These are phyloP conservation scores for Sclerotinia glacialis DNA, from an alignment of 2,329 filamentous ascomycete genomes.

Conservation along the genomic window DNA sequence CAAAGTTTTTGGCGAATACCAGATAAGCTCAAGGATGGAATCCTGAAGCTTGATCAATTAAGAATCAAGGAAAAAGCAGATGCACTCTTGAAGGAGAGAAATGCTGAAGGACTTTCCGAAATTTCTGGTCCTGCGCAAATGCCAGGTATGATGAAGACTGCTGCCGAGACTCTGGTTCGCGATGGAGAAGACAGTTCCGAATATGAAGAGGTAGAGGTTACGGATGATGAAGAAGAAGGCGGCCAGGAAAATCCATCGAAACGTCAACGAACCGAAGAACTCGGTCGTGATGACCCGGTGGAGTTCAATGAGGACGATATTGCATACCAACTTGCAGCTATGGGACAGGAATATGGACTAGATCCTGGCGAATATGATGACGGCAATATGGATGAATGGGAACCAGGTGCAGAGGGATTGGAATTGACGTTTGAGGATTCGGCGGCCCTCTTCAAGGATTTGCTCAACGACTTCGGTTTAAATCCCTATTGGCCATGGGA, in stretches of 20 bases:
- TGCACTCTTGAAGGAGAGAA: conserved; percentile 31
- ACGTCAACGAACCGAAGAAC: conserved; percentile 48
- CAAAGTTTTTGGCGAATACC: conserved; percentile 96
- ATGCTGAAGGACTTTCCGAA: conserved; percentile 33
- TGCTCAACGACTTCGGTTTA: conserved; percentile 77
- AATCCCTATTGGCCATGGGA: conserved; percentile 93
- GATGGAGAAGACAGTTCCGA: conserved; percentile 61
- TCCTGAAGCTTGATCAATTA: conserved; percentile 69
- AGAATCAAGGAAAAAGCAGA: conserved; percentile 59
- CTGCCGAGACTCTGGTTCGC: conserved; percentile 35
- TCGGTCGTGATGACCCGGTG: conserved; percentile 48
- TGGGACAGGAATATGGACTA: conserved; percentile 81
- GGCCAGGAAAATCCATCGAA: conserved; percentile 49
- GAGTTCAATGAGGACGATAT: conserved; percentile 96
- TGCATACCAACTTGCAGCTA: conserved; percentile 82
- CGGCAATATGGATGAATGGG: conserved; percentile 58
- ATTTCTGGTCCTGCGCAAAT: conserved; percentile 33
- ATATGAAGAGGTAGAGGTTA: conserved; percentile 55
- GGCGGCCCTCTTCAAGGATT: conserved; percentile 73
- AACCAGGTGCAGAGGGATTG: conserved; percentile 69
- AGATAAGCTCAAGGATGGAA: conserved; percentile 76
- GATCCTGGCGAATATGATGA: conserved; percentile 75
- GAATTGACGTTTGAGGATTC: conserved; percentile 74
- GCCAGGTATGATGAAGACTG: conserved; percentile 25
- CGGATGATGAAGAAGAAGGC: conserved; percentile 51